Base-by-base conservation (phyloP, 345 rosid genomes). In the Eucalyptus guilfoylei region DNA sequence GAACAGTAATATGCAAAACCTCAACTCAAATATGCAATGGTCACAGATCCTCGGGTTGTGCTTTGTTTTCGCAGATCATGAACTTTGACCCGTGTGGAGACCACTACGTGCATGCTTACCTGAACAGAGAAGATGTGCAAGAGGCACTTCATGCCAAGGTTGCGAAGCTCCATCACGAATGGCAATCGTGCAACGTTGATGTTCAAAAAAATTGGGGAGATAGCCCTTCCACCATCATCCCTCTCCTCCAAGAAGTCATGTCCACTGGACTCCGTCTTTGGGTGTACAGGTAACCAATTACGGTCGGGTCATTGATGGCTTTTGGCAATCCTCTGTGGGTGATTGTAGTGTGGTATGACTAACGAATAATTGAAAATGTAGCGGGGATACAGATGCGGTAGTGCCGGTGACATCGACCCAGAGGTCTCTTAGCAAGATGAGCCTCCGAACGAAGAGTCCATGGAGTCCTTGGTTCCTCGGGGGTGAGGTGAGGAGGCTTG, bases 351-450 rank as follows among this genome's bases (percentile, higher is more conserved):
- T 6, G 85, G 28, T 40, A 40, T 76, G 85, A 86, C 32, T 49
- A 30, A 49, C 24, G 7, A 17, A 26, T 86, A 49, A 47, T 83
- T 67, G 37, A 15, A 72, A 19, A 42, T 92, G 94, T 94, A 97
- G 99, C 88, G 99, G 99, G 26, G 99, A 97, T 88, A 93, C 26
- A 6, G 99, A 97, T 91, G 99, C 95, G 85, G 93, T 96, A 87
- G 93, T 97, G 7, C 99, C 98, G 0, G 95, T 97, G 17, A 96
- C 98, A 34, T 96, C 99, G 42, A 95, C 99, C 85, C 90, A 91
- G 87, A 95, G 94, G 90, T 96, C 99, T 15, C 92, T 96, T 40
- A 88, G 93, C 32, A 85, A 42, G 88, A 94, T 96, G 99, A 94
- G 92, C 16, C 95, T 96, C 87, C 86, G 94, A 0, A 90, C 93